Evolutionary conservation across 352 stramenopile genomes (phyloP).

Genomic region (Globisporangium orthogonon): DNA sequence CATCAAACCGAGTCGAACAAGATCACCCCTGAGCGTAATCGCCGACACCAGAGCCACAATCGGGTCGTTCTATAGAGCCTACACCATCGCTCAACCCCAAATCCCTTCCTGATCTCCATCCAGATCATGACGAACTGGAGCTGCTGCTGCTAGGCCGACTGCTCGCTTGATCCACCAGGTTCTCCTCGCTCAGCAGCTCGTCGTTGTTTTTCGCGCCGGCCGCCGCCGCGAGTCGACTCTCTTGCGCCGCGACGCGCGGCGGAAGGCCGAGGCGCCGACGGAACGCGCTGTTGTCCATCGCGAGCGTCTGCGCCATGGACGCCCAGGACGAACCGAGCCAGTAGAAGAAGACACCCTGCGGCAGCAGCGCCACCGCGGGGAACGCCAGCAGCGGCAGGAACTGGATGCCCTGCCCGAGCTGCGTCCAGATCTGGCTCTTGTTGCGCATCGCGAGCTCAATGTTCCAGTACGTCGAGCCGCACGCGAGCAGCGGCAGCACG

Average conservation of each 20-base stretch:
- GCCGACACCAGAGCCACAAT: no score
- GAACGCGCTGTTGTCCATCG: constrained; percentile 66
- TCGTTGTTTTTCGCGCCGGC: background rate
- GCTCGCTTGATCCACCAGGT: no score
- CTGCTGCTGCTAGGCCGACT: no score
- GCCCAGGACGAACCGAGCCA: constrained; percentile 70
- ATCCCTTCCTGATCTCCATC: no score
- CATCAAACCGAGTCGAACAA: no score
- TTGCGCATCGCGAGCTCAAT: constrained; percentile 40
- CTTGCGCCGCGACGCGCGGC: constrained; percentile 24
- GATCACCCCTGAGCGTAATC: no score
- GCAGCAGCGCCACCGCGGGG: constrained; percentile 36
- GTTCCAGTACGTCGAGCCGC: constrained; percentile 57
- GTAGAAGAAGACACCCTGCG: constrained; percentile 81
- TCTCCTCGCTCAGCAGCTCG: background rate
- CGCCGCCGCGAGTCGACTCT: constrained; percentile 3
- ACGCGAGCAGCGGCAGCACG: constrained; percentile 47
- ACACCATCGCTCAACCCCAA: no score
- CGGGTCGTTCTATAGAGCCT: no score
- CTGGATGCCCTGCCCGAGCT: constrained; percentile 37
- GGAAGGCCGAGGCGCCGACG: constrained; percentile 46
- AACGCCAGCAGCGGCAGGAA: constrained; percentile 52
- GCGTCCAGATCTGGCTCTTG: constrained; percentile 42
- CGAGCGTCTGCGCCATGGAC: constrained; percentile 47
- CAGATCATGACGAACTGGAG: no score